These are phyloP conservation scores for Lasiodiplodia gonubiensis DNA, from an alignment of 2,329 filamentous ascomycete genomes.

Conservation along the genomic window DNA sequence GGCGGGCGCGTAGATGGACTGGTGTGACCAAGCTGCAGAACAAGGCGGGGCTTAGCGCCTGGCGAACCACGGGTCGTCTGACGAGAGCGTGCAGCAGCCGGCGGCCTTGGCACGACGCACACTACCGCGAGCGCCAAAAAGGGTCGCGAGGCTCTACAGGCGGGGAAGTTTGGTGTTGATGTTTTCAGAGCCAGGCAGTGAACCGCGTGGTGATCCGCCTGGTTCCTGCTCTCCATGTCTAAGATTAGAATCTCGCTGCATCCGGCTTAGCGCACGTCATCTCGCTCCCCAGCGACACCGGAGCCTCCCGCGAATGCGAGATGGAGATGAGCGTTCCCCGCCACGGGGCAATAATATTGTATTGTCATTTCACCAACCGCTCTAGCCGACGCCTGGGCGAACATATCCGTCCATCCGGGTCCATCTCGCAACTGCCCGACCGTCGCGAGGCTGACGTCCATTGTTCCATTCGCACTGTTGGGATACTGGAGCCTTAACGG, in stretches of 20 bases:
- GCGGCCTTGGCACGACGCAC: constrained; percentile 3
- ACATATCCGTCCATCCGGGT: not conserved
- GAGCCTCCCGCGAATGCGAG: constrained; percentile 14
- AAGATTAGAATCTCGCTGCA: constrained; percentile 12
- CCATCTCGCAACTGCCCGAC: not conserved
- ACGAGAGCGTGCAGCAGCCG: constrained; percentile 14
- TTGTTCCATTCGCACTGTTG: not conserved
- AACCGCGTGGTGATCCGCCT: constrained; percentile 7
- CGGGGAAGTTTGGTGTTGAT: constrained; percentile 14
- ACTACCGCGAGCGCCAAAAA: not conserved
- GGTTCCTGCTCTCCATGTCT: not conserved
- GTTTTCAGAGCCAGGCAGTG: constrained; percentile 5
- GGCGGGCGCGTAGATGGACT: constrained; percentile 11
- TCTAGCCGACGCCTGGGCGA: not conserved
- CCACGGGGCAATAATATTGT: not conserved
- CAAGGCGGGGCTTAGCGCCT: constrained; percentile 5
- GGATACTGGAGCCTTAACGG: not conserved
- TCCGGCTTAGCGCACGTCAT: constrained; percentile 3
- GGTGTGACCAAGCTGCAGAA: constrained; percentile 20
- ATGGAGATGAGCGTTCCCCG: constrained; percentile 18
- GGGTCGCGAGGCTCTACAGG: constrained; percentile 6
- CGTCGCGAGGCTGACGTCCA: not conserved
- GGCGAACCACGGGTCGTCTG: constrained; percentile 5
- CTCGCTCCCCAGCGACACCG: constrained; percentile 8
- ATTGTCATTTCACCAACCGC: not conserved